Evolutionary conservation across 2,329 filamentous ascomycete genomes (phyloP).

Genomic region (Hypoxylon sp.): DNA sequence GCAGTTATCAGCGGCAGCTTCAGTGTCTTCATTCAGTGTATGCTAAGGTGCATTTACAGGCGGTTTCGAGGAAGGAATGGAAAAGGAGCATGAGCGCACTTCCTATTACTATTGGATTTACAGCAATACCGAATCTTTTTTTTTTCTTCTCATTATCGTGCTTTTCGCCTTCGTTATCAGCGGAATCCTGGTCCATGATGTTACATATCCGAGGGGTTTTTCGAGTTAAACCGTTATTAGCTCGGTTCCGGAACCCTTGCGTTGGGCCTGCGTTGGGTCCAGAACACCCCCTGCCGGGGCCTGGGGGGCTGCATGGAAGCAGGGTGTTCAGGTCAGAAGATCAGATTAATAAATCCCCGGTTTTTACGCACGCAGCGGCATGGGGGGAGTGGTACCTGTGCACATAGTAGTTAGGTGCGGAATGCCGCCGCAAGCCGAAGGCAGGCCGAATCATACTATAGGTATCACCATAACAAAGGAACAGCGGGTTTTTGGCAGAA

Average conservation of each 20-base stretch:
- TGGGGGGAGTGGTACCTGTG: neutral
- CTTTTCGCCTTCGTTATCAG: slow-evolving; percentile 20
- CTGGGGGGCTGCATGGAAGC: slow-evolving; percentile 1
- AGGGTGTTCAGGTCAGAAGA: slow-evolving; percentile 37
- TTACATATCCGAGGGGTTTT: slow-evolving; percentile 18
- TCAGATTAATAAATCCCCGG: slow-evolving; percentile 27
- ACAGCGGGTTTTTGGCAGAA: slow-evolving; percentile 8
- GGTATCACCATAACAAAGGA: no score
- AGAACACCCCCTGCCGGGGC: slow-evolving; percentile 30
- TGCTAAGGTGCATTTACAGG: neutral
- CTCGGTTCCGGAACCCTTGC: slow-evolving; percentile 28
- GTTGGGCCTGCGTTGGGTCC: slow-evolving; percentile 16
- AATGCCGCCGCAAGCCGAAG: slow-evolving; percentile 39
- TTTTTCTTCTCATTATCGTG: neutral
- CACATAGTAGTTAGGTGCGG: slow-evolving; percentile 2
- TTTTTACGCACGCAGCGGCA: slow-evolving; percentile 1
- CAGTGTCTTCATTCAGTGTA: neutral
- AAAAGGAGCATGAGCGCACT: slow-evolving; percentile 15
- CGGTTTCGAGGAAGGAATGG: neutral
- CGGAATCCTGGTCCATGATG: slow-evolving; percentile 24
- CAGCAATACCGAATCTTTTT: neutral
- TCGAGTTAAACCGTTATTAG: slow-evolving; percentile 15
- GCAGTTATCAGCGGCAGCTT: neutral
- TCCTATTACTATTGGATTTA: neutral
- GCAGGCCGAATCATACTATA: slow-evolving; percentile 22